Percentiles rank a stretch among this genome's conserved stretches.
These are phyloP conservation scores for Dendrobium huoshanense DNA, from an alignment of 106 monocot species.

Conservation along the genomic window DNA sequence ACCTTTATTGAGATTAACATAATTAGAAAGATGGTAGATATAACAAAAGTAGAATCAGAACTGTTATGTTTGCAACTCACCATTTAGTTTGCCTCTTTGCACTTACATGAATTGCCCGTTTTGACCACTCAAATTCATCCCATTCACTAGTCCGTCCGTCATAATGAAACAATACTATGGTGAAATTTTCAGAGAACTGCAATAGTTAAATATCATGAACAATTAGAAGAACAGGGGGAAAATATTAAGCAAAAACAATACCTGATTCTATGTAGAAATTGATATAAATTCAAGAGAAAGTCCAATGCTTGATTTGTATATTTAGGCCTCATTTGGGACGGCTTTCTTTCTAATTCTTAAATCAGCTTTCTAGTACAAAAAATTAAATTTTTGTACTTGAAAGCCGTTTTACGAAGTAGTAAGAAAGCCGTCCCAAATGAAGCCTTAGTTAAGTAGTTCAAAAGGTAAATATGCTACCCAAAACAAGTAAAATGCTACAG, in stretches of 20 bases:
- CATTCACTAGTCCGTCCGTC: slow-evolving; percentile 9
- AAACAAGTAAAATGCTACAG: background rate
- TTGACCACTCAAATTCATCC: too few species aligned
- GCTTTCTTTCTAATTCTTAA: too few species aligned
- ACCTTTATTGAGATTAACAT: slow-evolving; percentile 20
- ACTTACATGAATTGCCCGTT: slow-evolving; percentile 33
- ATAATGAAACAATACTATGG: slow-evolving; percentile 36
- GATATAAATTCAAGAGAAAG: too few species aligned
- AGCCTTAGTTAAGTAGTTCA: too few species aligned
- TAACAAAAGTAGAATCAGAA: background rate
- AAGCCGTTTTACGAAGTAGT: too few species aligned
- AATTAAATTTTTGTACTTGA: too few species aligned
- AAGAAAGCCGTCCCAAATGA: too few species aligned
- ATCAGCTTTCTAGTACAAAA: too few species aligned
- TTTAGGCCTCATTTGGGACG: too few species aligned
- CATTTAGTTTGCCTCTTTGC: slow-evolving; percentile 32
- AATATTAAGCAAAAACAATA: background rate
- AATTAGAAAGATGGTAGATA: background rate
- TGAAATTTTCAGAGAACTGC: slow-evolving; percentile 39
- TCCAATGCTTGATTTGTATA: too few species aligned
- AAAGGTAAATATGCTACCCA: too few species aligned
- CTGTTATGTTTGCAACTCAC: slow-evolving; percentile 8
- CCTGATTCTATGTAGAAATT: background rate
- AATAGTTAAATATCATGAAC: background rate
- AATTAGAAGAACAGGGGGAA: background rate